Evolutionary conservation across 2,329 filamentous ascomycete genomes (phyloP), one percentile per base, ranked within the genome.

Genomic region (Dothistroma septosporum): DNA sequence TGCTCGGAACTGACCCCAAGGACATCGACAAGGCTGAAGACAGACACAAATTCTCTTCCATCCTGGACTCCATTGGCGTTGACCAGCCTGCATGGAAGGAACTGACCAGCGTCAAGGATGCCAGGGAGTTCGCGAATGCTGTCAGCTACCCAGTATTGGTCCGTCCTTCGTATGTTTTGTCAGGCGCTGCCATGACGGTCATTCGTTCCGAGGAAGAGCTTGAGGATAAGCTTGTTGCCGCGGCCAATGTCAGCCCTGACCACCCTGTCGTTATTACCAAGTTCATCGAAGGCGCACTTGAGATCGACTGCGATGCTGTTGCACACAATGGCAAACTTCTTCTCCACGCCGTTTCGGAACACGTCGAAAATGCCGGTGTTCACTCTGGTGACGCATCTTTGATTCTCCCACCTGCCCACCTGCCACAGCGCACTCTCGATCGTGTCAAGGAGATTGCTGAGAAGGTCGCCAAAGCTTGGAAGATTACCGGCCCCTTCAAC

Each of bases 81-180:
- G 93, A 97, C 75, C 94, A 99, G 79, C 94, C 94, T 37, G 92
- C 91, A 10, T 99, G 94, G 94, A 96, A 96, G 78, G 94, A 99
- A 76, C 86, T 97, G 44, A 96, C 90, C 32, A 97, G 91, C 16
- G 90, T 93, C 63, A 80, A 88, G 64, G 94, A 90, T 21, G 94
- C 92, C n/a, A 88, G 92, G 79, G 80, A 84, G 64, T 99, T 97
- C 70, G 92, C 92, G 55, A 80, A 91, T 12, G 80, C 86, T 68
- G 94, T 97, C 64, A 87, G 88, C 66, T 99, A 97, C 78, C 94
- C 94, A 19, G 94, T 99, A 46, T 86, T 99, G 55, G 93, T 97
- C 66, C 91, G 94, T 63, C 94, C 94, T 54, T 91, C 86, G 70
- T 99, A 99, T 76, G 94, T 99, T 58, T 87, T 99, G 54, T 97